These are phyloP conservation scores for Amanita rimosa DNA, from an alignment of 768 basidiomycete species.

Conservation along the genomic window DNA sequence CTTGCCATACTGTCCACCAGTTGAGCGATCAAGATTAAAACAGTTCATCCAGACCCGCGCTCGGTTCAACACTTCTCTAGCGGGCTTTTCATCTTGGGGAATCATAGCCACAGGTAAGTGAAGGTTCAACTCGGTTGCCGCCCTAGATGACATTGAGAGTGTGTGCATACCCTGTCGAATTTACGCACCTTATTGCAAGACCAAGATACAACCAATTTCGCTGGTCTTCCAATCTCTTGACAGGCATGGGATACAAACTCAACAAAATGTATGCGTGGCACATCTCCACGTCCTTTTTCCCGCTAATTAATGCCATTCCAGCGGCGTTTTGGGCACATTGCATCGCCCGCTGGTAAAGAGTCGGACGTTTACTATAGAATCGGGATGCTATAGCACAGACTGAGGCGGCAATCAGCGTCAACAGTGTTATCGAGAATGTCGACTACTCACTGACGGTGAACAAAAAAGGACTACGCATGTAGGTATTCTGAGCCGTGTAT, in stretches of 20 bases:
- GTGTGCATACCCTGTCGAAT: neutral
- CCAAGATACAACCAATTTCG: constrained; percentile 86
- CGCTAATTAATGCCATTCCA: constrained; percentile 64
- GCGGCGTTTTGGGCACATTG: constrained; percentile 69
- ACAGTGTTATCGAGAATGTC: neutral
- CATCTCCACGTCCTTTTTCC: constrained; percentile 75
- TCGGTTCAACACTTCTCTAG: constrained; percentile 81
- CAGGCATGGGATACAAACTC: constrained; percentile 66
- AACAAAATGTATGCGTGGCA: constrained; percentile 75
- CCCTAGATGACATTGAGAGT: constrained; percentile 28
- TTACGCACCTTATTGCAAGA: constrained; percentile 64
- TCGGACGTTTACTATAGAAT: constrained; percentile 60
- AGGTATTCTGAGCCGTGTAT: constrained; percentile 75
- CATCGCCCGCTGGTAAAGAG: constrained; percentile 62
- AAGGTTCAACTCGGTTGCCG: constrained; percentile 84
- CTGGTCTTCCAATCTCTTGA: constrained; percentile 81
- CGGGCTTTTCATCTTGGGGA: constrained; percentile 69
- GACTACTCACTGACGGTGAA: constrained; percentile 74
- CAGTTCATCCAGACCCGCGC: constrained; percentile 87
- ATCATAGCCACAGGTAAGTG: constrained; percentile 67
- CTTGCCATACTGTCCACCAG: constrained; percentile 83
- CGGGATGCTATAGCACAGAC: constrained; percentile 86
- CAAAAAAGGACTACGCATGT: constrained; percentile 79
- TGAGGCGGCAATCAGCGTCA: constrained; percentile 14
- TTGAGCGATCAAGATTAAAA: constrained; percentile 85